These are phyloP conservation scores for Exsudoporus frostii DNA, from an alignment of 768 basidiomycete genomes.

Conservation along the genomic window DNA sequence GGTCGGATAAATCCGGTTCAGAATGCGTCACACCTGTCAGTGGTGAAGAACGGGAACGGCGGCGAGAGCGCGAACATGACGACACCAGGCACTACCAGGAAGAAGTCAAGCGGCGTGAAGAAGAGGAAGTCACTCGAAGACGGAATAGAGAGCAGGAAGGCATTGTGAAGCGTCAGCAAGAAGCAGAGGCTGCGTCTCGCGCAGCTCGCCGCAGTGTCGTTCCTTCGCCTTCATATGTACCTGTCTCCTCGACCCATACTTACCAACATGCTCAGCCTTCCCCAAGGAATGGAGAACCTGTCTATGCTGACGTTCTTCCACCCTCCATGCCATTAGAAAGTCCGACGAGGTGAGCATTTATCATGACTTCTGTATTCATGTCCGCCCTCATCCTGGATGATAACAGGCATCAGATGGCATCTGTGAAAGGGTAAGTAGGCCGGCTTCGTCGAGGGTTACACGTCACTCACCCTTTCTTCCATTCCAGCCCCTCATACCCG, in stretches of 20 bases:
- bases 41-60: constrained; percentile 24
- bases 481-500: constrained; percentile 39
- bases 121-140: constrained; percentile 44
- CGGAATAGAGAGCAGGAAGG: constrained; percentile 54
- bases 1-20: constrained; percentile 22
- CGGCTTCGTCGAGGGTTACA: not conserved
- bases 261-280: constrained; percentile 34
- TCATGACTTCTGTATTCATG: constrained; percentile 34
- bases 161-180: constrained; percentile 55
- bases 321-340: constrained; percentile 61
- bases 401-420: constrained; percentile 27
- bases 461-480: constrained; percentile 15
- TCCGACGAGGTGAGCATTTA: constrained; percentile 53
- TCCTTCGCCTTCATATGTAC: constrained; percentile 26
- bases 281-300: constrained; percentile 29
- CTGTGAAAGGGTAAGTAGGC: constrained; percentile 36
- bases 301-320: constrained; percentile 34
- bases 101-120: constrained; percentile 43
- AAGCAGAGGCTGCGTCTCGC: constrained; percentile 51
- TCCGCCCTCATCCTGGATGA: constrained; percentile 30
- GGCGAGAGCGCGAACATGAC: constrained; percentile 27
- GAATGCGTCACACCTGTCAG: constrained; percentile 29
- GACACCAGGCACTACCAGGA: constrained; percentile 40
- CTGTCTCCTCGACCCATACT: constrained; percentile 29
- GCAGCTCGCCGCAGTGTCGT: constrained; percentile 38